Base-by-base conservation (phyloP, 495 filamentous ascomycete species). In the Penicillium subrubescens region DNA sequence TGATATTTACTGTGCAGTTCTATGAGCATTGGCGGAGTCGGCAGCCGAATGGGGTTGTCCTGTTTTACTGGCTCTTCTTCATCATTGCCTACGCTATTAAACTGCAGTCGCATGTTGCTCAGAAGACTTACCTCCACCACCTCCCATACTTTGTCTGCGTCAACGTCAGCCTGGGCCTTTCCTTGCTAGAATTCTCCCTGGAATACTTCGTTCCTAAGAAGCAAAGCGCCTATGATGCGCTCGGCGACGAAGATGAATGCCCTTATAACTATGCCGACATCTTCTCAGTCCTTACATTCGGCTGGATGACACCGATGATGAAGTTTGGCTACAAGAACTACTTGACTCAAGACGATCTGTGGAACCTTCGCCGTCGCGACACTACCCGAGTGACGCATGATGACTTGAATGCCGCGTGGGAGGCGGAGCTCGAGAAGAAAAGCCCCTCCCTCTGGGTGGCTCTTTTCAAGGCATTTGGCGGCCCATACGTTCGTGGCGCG, bases 291-390 rank as follows among this genome's bases (percentile, higher is more conserved):
- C 86, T 99, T 34, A 96, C 94, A 11, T 99, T 99, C 74, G 87
- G 91, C 61, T 99, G 96, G 96, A 97, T 99, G 92, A 99, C 96
- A 0, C 93, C 94, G 17, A 78, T 98, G 86, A 99, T 99, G 96
- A 93, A 89, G 69, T 88, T 89, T 78, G 96, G 96, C 19, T 97
- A 99, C 77, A 91, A 89, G 68, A 87, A 93, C 59, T 99, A 85
- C 72, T 83, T 99, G 57, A 97, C 92, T 6, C 94, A 99, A 77
- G 92, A 99, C 63, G 95, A 99, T 77, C 84, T 99, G 52, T 99
- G 95, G 95, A 94, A 91, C 67, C 84, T 99, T 43, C 87, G 94
- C 15, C 88, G 85, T 62, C 82, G 83, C 56, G 94, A 97, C 75
- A 90, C 88, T 5, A 96, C 95, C 27, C 84, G 85, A 50, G 75